Conservation (phyloP, 768 basidiomycete genomes). For the Boletus rex-veris region DNA sequence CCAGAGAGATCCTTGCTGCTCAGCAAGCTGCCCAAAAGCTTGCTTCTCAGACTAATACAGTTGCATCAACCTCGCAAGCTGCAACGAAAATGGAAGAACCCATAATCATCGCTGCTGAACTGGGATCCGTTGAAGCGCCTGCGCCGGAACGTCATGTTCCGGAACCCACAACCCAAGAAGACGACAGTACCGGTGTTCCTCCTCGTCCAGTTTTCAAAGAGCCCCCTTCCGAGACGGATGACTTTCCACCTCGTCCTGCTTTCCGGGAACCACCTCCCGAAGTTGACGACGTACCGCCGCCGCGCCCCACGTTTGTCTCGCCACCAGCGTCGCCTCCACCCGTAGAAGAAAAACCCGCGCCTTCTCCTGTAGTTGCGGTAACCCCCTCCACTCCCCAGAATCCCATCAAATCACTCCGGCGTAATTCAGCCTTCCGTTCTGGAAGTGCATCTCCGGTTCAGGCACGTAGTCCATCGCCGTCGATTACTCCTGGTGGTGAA, state of each 20-base stretch:
- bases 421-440: constrained; percentile 34
- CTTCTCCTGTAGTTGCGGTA: constrained; percentile 35
- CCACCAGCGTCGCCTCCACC: constrained; percentile 25
- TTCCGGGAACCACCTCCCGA: constrained; percentile 69
- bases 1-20: constrained; percentile 66
- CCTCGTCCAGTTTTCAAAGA: constrained; percentile 55
- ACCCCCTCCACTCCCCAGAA: constrained; percentile 52
- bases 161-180: constrained; percentile 11
- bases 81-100: constrained; percentile 18
- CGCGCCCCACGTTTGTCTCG: constrained; percentile 17
- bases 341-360: constrained; percentile 18
- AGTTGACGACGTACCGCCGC: constrained; percentile 36
- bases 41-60: constrained; percentile 28
- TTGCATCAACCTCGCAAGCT: constrained; percentile 16
- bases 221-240: constrained; percentile 46
- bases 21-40: constrained; percentile 62
- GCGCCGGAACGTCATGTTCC: neutral
- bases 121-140: constrained; percentile 9
- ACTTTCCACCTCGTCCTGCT: constrained; percentile 37
- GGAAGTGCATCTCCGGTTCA: constrained; percentile 32
- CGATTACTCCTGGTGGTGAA: constrained; percentile 24
- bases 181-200: constrained; percentile 10
- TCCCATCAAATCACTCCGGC: constrained; percentile 41
- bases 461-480: constrained; percentile 45
- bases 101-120: constrained; percentile 12